Evolutionary conservation across 306 rosid genomes (phyloP), one percentile per base, ranked within the genome.

Genomic region (Senna siamea): DNA sequence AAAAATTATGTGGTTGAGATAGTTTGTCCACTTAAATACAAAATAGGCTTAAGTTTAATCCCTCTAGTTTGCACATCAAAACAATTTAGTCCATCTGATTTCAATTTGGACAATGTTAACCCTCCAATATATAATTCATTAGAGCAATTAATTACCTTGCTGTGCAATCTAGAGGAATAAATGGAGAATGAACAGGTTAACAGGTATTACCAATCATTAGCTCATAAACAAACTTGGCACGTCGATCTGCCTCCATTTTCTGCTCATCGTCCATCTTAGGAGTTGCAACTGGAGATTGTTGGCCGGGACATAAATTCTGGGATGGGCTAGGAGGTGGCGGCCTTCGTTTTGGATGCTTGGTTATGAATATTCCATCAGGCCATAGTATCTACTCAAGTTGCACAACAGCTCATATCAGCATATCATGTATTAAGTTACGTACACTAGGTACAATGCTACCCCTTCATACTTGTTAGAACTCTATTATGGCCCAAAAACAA

Each of bases 351-450:
- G 97, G 99, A 85, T 89, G 99, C 83, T 95, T 95, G 77, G 85
- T 90, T 78, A 95, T 64, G 82, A 95, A 95, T 78, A 95, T 85
- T 76, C 99, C 99, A 85, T 89, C 99, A 71, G 98, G 98, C 99
- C 99, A 92, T 41, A 95, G 88, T 70, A 95, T 92, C 99, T 94
- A 51, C 56, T 44, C 7, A 81, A 75, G 74, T 58, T 66, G 76
- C 56, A 80, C 71, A 65, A 65, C 53, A 66, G 22, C 71, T 80
- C 74, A 69, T 18, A 62, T 79, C 75, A 86, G 83, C 66, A 72
- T 67, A 66, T 43, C 75, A 67, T 69, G 41, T 35, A 34, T 44
- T 51, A 63, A 58, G 51, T 63, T 20, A 41, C 6, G 13, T 74
- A 52, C 69, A 57, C 9, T 63, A 1, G 18, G 68, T 38, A 53